A percentile compares a stretch with the other conserved stretches of the same genome.
phyloP scores from a whole-genome alignment of 2,329 filamentous ascomycete species.

The Chaetothyriales sp. region DNA sequence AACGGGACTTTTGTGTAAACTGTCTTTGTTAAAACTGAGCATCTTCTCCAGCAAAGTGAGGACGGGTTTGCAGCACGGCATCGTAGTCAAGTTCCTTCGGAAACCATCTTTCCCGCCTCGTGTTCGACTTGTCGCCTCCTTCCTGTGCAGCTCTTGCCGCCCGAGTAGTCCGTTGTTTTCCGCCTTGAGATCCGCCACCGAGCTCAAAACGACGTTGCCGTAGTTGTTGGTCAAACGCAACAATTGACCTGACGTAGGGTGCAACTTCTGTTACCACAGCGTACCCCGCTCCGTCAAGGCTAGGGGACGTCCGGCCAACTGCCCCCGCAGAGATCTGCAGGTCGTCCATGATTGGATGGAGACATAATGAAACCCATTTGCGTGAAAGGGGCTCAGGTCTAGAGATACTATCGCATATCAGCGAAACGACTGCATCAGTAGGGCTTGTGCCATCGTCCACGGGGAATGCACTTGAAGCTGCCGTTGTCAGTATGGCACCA shows the following conservation, averaged over 20 bases:
- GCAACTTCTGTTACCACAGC: slow-evolving; percentile 65
- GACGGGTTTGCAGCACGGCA: slow-evolving; percentile 53
- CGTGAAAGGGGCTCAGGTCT: slow-evolving; percentile 16
- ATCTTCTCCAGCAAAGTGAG: slow-evolving; percentile 27
- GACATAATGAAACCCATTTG: slow-evolving; percentile 10
- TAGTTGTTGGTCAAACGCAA: slow-evolving; percentile 58
- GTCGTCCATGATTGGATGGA: slow-evolving; percentile 38
- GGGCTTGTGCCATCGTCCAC: slow-evolving; percentile 1
- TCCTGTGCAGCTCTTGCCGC: slow-evolving; percentile 66
- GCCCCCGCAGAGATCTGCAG: slow-evolving; percentile 23
- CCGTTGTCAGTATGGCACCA: slow-evolving; percentile 2
- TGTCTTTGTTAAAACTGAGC: neutral
- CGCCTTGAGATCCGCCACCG: slow-evolving; percentile 47
- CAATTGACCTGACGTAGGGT: slow-evolving; percentile 78
- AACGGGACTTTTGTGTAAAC: no score
- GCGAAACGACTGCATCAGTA: slow-evolving; percentile 26
- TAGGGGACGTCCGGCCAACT: slow-evolving; percentile 40
- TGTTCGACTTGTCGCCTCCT: slow-evolving; percentile 53
- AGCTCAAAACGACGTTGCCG: slow-evolving; percentile 52
- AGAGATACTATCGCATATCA: slow-evolving; percentile 17
- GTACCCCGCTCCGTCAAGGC: slow-evolving; percentile 58
- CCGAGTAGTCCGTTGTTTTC: slow-evolving; percentile 56
- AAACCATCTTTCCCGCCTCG: slow-evolving; percentile 62
- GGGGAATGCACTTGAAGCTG: neutral
- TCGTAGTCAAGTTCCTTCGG: slow-evolving; percentile 44